phyloP scores from a whole-genome alignment of 306 rosid genomes.

The Fragaria vesca region DNA sequence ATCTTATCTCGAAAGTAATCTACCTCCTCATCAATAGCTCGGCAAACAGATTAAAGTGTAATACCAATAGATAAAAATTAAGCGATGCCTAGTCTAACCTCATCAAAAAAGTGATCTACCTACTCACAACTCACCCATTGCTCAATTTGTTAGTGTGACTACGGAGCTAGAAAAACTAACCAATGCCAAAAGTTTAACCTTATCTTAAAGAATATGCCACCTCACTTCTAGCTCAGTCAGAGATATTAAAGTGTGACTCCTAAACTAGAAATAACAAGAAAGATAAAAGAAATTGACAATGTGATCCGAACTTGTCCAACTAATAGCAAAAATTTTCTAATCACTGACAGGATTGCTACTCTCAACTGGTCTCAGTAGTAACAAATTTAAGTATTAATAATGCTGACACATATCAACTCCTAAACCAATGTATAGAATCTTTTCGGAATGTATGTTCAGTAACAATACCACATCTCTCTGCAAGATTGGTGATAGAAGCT shows the following conservation, averaged over 20 bases:
- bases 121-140: no score
- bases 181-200: neutral
- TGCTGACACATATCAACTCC: neutral
- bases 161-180: no score
- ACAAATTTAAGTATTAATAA: neutral
- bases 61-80: neutral
- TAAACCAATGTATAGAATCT: neutral
- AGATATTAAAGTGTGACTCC: neutral
- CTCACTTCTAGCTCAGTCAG: neutral
- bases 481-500: conserved; percentile 1
- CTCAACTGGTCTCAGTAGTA: neutral
- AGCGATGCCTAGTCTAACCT: neutral
- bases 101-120: no score
- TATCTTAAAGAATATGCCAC: neutral
- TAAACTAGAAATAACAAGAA: neutral
- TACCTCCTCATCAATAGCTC: neutral
- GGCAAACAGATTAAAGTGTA: neutral
- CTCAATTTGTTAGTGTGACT: no score
- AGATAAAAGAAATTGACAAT: neutral
- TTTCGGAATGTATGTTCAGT: neutral
- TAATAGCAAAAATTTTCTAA: neutral
- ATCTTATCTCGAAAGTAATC: neutral
- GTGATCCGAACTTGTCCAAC: neutral
- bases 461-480: neutral
- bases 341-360: neutral